Evolutionary conservation across 345 rosid species (phyloP).

Genomic region (Syzygium grande): DNA sequence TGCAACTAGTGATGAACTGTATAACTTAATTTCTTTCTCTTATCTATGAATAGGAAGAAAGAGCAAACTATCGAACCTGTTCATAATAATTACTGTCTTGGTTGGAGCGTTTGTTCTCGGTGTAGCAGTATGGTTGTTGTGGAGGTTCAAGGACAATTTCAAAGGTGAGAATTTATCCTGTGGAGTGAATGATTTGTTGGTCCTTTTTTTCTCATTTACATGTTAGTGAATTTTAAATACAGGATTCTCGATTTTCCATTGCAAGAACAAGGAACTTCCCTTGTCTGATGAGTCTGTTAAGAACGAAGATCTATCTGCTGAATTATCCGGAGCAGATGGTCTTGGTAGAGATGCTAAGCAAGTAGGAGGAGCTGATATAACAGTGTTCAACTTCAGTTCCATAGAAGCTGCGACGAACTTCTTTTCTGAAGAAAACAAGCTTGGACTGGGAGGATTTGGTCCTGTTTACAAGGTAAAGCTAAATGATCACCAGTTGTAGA

Average conservation of each 20-base stretch:
- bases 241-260: conserved; percentile 17
- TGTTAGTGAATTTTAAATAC: not conserved
- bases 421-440: conserved; percentile 57
- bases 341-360: conserved; percentile 29
- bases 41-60: conserved; percentile 15
- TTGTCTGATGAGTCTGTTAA: conserved; percentile 11
- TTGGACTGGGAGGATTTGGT: conserved; percentile 91
- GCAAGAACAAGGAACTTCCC: conserved; percentile 17
- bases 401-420: conserved; percentile 50
- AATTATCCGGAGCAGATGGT: conserved; percentile 28
- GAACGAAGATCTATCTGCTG: conserved; percentile 30
- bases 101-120: conserved; percentile 30
- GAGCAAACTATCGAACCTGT: conserved; percentile 17
- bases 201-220: not conserved
- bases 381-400: conserved; percentile 29
- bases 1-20: not conserved
- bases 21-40: not conserved
- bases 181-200: not conserved
- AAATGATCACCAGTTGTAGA: not conserved
- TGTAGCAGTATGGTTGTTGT: conserved; percentile 22
- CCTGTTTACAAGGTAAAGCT: conserved; percentile 65
- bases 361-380: conserved; percentile 44
- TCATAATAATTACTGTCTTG: conserved; percentile 25
- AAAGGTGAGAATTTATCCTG: conserved; percentile 27
- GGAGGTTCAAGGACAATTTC: conserved; percentile 33